Evolutionary conservation across 352 stramenopile species (phyloP).

Genomic region (Globisporangium okanoganense): DNA sequence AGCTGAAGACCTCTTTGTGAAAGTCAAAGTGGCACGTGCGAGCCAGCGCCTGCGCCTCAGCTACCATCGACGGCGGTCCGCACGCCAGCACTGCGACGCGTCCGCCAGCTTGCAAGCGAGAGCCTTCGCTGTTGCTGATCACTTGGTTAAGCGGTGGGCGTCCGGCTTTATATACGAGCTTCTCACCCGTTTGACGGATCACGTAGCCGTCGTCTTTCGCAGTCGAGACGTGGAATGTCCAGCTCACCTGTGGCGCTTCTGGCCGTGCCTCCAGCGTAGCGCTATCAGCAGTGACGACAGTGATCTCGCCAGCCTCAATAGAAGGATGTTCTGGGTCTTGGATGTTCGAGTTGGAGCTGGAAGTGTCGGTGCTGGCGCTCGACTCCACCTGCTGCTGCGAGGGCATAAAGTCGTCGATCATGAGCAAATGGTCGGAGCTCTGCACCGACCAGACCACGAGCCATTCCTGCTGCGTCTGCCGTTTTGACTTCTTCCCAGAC

Average conservation of each 20-base stretch:
- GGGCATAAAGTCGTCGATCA: conserved; percentile 68
- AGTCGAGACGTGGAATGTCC: conserved; percentile 61
- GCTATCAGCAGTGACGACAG: not conserved
- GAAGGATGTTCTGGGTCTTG: conserved; percentile 46
- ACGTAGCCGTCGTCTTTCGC: conserved; percentile 40
- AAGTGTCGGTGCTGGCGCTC: conserved; percentile 14
- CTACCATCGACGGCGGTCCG: conserved; percentile 65
- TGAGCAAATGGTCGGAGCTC: conserved; percentile 54
- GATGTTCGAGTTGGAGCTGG: conserved; percentile 19
- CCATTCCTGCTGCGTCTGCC: conserved; percentile 28
- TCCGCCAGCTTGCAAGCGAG: conserved; percentile 43
- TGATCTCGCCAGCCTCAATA: conserved; percentile 8
- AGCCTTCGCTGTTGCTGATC: conserved; percentile 46
- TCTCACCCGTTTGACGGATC: conserved; percentile 46
- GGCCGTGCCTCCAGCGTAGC: conserved; percentile 1
- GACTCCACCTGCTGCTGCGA: conserved; percentile 40
- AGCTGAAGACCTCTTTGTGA: conserved; percentile 84
- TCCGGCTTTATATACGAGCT: conserved; percentile 44
- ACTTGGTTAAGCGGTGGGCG: conserved; percentile 62
- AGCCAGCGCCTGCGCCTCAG: conserved; percentile 62
- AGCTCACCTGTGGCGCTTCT: conserved; percentile 42
- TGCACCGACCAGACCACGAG: conserved; percentile 67
- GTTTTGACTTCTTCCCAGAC: conserved; percentile 13
- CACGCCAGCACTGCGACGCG: conserved; percentile 71
- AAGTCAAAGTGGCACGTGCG: conserved; percentile 69